Percentiles rank a stretch among this genome's conserved stretches.
Conservation (phyloP, 768 basidiomycete genomes). For the Suillus spraguei region DNA sequence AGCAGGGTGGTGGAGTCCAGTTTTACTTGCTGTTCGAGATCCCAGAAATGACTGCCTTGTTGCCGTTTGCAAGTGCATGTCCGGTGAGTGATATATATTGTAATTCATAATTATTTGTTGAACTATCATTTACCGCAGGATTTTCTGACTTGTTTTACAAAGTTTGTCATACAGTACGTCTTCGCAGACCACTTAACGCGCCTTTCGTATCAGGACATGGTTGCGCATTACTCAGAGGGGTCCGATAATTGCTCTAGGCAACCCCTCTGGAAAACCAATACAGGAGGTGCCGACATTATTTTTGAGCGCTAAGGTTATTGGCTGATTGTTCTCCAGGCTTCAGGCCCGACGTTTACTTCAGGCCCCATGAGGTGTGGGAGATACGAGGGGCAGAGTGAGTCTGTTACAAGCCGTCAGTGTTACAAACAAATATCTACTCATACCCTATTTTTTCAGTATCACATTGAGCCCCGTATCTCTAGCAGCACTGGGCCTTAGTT, state of each 20-base stretch:
- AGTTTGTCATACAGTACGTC: constrained; percentile 35
- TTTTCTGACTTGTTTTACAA: constrained; percentile 87
- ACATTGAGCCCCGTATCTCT: constrained; percentile 86
- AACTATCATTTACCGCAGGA: constrained; percentile 42
- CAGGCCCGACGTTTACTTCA: constrained; percentile 68
- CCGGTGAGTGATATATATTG: constrained; percentile 44
- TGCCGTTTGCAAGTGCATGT: constrained; percentile 91
- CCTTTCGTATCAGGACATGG: constrained; percentile 51
- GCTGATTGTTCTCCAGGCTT: constrained; percentile 45
- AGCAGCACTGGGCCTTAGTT: constrained; percentile 68
- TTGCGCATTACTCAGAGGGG: constrained; percentile 60
- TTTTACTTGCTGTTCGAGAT: constrained; percentile 80
- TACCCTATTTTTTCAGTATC: constrained; percentile 45
- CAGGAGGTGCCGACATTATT: constrained; percentile 51
- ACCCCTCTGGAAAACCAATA: constrained; percentile 62
- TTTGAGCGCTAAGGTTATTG: background rate
- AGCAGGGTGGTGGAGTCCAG: constrained; percentile 90
- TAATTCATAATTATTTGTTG: constrained; percentile 6
- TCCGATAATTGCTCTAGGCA: constrained; percentile 54
- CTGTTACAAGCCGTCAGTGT: constrained; percentile 3
- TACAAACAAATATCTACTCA: constrained; percentile 14
- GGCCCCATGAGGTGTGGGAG: constrained; percentile 85
- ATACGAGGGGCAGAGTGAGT: constrained; percentile 75
- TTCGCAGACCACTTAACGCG: background rate
- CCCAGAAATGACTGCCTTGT: constrained; percentile 59